Evolutionary conservation across 2,329 filamentous ascomycete species (phyloP), one percentile per base, ranked within the genome.

Genomic region (Podosphaera fusca): DNA sequence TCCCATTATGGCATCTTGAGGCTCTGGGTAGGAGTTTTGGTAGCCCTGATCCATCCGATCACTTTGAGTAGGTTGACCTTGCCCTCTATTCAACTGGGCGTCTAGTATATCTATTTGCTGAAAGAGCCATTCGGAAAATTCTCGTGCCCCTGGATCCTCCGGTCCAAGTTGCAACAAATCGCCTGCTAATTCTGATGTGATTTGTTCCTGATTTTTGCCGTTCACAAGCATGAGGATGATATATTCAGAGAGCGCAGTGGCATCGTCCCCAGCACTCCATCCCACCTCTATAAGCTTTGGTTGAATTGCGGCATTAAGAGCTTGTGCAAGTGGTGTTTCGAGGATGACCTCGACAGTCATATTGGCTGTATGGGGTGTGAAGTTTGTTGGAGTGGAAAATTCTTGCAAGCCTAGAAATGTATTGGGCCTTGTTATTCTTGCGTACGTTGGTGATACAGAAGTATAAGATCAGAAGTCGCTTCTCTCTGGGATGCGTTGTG

Each of bases 161-260:
- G 87, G 81, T 2, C 81, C 80, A 3, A 95, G 77, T 58, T 81
- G 81, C 2, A 98, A 78, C 47, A 98, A 77, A 64, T 98, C 92
- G 61, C 82, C 84, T 1, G 89, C 85, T 12, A 98, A 80, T 68
- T 98, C 92, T 49, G 79, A 74, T 8, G 88, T 85, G 62, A 98
- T 90, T 68, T 95, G 84, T 55, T 89, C 81, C 68, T 94, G 84
- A 3, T 85, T 88, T 70, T 95, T 95, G 65, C 89, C 87, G 71
- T 95, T 96, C 60, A 87, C 87, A 36, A 98, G 79, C 90, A 96
- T 95, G 61, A 96, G 80, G 59, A 96, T 84, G 63, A 98, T 92
- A 72, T 96, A 98, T 72, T 98, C 92, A 59, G 88, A 84, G 59
- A 98, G 79, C 42, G 87, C 86, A 31, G 83, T 82, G 64, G 87